Percentiles rank a stretch among this genome's conserved stretches.
Conservation (phyloP, 352 stramenopile species). For the Pythium guiyangense region DNA sequence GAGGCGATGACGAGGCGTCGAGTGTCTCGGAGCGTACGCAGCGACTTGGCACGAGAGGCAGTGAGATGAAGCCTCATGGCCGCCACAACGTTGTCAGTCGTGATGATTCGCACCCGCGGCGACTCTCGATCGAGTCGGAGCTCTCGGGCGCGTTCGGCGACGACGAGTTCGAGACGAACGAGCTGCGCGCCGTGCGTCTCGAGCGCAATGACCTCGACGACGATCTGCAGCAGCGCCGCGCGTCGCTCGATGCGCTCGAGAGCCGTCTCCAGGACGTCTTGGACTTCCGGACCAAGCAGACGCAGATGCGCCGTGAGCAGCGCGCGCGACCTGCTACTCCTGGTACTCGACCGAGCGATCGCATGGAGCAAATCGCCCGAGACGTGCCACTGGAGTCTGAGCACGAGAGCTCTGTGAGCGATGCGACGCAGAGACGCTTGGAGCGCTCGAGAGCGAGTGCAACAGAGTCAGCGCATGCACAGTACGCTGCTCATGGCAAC, state of each 20-base stretch:
- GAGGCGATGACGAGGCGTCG: too few relatives aligned
- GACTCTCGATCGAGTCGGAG: neutral
- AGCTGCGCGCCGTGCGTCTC: neutral
- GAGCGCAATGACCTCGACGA: neutral
- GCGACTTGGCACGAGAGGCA: neutral
- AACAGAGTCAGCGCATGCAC: neutral
- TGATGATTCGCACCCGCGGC: neutral
- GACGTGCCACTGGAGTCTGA: neutral
- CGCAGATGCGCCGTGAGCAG: neutral
- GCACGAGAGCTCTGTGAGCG: neutral
- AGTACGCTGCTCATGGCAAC: neutral
- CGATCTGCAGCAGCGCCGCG: constrained; percentile 1
- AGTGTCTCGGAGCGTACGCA: too few relatives aligned
- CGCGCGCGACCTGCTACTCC: too few relatives aligned
- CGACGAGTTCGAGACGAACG: constrained; percentile 1
- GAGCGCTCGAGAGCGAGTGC: neutral
- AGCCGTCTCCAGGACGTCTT: constrained; percentile 27
- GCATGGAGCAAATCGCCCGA: too few relatives aligned
- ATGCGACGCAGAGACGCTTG: neutral
- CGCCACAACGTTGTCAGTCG: neutral
- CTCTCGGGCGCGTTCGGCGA: constrained; percentile 4
- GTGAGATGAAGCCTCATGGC: neutral
- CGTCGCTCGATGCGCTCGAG: constrained; percentile 24
- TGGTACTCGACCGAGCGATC: too few relatives aligned
- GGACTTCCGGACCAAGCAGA: constrained; percentile 14